Conservation (phyloP, 164 flowering plant genomes). For the Magnolia kwangsiensis region DNA sequence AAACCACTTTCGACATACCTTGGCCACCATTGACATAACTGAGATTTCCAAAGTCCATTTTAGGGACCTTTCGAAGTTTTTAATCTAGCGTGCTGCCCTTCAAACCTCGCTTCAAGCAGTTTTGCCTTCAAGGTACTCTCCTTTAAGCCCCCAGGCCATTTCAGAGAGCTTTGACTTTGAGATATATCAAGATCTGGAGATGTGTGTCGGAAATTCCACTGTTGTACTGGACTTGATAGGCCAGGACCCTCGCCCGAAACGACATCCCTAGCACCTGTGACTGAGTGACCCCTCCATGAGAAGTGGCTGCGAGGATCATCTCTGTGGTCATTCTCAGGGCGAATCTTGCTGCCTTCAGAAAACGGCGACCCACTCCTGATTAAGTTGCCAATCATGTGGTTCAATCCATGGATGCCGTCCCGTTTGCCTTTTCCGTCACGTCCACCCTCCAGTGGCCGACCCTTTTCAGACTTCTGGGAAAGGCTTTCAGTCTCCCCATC, state of each 20-base stretch:
- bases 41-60: neutral
- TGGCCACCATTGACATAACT: neutral
- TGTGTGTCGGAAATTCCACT: constrained; percentile 41
- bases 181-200: constrained; percentile 40
- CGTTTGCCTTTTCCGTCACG: constrained; percentile 20
- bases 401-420: constrained; percentile 25
- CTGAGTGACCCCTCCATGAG: constrained; percentile 27
- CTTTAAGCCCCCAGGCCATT: constrained; percentile 28
- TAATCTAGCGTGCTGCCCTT: constrained; percentile 41
- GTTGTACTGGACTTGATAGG: constrained; percentile 46
- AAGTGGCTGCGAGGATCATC: constrained; percentile 35
- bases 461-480: constrained; percentile 12
- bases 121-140: constrained; percentile 64
- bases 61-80: constrained; percentile 32
- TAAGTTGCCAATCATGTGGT: constrained; percentile 29
- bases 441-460: constrained; percentile 21
- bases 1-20: neutral
- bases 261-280: neutral
- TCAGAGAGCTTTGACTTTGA: constrained; percentile 44
- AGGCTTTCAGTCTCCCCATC: constrained; percentile 17
- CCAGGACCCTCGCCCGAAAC: constrained; percentile 1
- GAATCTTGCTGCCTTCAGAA: constrained; percentile 37
- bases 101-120: constrained; percentile 78
- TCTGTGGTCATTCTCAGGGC: constrained; percentile 22
- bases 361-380: constrained; percentile 32